Base-by-base conservation (phyloP, 2,329 filamentous ascomycete genomes). In the Ophiostoma australiae region DNA sequence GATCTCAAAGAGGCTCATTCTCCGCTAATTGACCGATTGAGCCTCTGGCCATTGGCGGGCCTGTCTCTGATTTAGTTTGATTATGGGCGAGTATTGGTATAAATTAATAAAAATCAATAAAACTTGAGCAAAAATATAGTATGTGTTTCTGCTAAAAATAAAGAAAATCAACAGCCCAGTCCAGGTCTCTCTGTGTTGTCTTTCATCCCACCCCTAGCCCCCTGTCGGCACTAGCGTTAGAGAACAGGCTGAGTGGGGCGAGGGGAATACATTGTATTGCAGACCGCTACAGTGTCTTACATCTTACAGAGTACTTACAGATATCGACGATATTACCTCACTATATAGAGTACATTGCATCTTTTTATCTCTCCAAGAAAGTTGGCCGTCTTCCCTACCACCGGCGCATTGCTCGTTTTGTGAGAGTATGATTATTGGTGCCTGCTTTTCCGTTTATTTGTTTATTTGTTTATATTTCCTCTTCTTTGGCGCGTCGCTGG, bases 151-250 rank as follows among this genome's bases (percentile, higher is more conserved):
- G 44, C 44, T n/a, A 48, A 48, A 48, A 48, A 48, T 41, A n/a
- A 48, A n/a, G 44, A 20, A n/a, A n/a, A 48, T 20, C 5, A n/a
- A 58, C 6, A 58, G 52, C 13, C 23, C n/a, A 58, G n/a, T 58
- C 52, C 52, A 58, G 52, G 52, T 58, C 52, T 58, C n/a, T 58
- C 23, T 58, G 23, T 8, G n/a, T 27, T 58, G 52, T 58, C 52
- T 58, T 58, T 58, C 52, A 58, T 58, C 52, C 52, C 48, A 52
- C 48, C 48, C 48, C 48, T 52, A 52, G 48, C n/a, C 52, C 52
- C 52, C 52, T 58, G 52, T 58, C 31, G 52, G 52, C 52, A 58
- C 52, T 58, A 58, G 52, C 52, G 52, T 58, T 58, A 58, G 52
- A 58, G 52, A 58, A 58, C 31, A n/a, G 52, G 17, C 17, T 4